These are phyloP conservation scores for Hortiboletus campestris DNA, from an alignment of 768 basidiomycete genomes.

Conservation along the genomic window DNA sequence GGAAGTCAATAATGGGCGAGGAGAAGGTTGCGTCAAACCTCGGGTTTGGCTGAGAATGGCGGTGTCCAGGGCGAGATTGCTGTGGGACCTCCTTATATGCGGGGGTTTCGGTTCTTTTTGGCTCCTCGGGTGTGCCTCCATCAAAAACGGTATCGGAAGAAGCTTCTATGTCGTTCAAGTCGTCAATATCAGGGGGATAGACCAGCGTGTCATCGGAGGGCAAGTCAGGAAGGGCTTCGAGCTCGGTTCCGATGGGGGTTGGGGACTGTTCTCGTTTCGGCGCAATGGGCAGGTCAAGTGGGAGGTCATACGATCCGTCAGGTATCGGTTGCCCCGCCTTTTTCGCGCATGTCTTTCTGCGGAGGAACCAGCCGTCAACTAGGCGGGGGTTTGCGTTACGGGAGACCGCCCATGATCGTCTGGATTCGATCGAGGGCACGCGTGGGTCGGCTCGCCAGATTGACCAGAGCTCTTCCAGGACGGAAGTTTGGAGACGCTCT, in stretches of 20 bases:
- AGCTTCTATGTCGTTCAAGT: slow-evolving; percentile 9
- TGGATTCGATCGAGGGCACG: slow-evolving; percentile 28
- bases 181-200: slow-evolving; percentile 5
- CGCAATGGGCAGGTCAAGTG: slow-evolving; percentile 1
- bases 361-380: slow-evolving; percentile 28
- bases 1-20: slow-evolving; percentile 10
- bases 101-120: not conserved
- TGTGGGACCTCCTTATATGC: slow-evolving; percentile 18
- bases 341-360: slow-evolving; percentile 26
- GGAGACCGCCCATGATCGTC: slow-evolving; percentile 26
- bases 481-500: slow-evolving; percentile 11
- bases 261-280: slow-evolving; percentile 14
- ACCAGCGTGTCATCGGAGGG: slow-evolving; percentile 26
- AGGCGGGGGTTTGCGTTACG: slow-evolving; percentile 18
- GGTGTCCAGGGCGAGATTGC: not conserved
- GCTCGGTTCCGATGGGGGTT: slow-evolving; percentile 1
- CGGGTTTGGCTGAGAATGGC: not conserved
- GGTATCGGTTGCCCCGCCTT: slow-evolving; percentile 18
- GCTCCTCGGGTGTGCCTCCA: not conserved
- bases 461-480: slow-evolving; percentile 28
- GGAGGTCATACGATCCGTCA: slow-evolving; percentile 23
- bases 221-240: not conserved
- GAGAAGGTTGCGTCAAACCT: slow-evolving; percentile 17
- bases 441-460: slow-evolving; percentile 31
- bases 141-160: slow-evolving; percentile 27